Base-by-base conservation (phyloP, 2,329 filamentous ascomycete species). In the Diplocarpon mali region DNA sequence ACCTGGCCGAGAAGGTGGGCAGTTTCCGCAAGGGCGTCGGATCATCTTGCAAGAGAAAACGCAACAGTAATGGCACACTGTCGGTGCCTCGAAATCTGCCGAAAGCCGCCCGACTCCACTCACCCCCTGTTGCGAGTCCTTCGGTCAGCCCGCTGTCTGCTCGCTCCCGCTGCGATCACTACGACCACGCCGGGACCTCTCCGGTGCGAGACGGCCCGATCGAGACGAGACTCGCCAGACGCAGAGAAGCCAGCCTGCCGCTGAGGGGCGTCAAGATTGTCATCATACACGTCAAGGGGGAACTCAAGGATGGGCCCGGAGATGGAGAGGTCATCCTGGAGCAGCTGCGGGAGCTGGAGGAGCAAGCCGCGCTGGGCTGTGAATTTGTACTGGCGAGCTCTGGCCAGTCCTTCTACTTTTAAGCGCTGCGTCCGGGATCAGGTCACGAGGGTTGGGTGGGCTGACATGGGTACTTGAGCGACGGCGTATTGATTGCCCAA, bases 271-370 rank as follows among this genome's bases (percentile, higher is more conserved):
- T 96, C 24, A 83, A 79, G 51, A 70, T 98, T 1, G 80, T 95
- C 40, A 78, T 96, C 44, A 96, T 96, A 31, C 92, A 98, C 60
- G 76, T 96, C 58, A 98, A 98, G 62, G 90, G 96, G 53, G 82
- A 75, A 16, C 67, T 95, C 44, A 69, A 72, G 8, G 88, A 95
- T 60, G 85, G 78, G 0, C 76, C 76, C 20, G 62, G 67, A 38
- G 77, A 73, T 2, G 74, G 69, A 30, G 78, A 85, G 3, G 72
- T 66, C 2, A 94, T 96, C 30, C 57, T 92, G 16, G 60, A 69
- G 48, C 78, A 95, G 61, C 64, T 96, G 40, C 60, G 66, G 14
- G 76, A 77, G 20, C 71, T 85, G 47, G 85, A 89, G 48, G 46
- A 54, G 16, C 35, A 52, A 17, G 49, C 46, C 12, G 41, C 73